Conservation (phyloP, 1,284 basidiomycete species). For the Melampsora larici-populina region DNA sequence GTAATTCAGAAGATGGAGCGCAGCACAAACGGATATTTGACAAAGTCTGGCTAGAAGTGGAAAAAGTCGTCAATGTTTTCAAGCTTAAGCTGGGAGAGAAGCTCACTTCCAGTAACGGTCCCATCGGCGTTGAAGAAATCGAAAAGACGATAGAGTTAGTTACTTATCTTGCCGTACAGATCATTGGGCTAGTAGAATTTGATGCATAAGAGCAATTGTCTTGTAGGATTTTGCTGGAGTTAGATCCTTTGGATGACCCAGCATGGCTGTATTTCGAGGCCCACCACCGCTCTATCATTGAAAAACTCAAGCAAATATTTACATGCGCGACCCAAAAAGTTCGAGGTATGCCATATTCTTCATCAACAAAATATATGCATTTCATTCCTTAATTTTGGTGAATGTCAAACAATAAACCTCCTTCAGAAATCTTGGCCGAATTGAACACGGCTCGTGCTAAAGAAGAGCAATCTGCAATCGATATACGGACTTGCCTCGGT, state of each 20-base stretch:
- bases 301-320: conserved; percentile 70
- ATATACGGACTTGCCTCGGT: conserved; percentile 35
- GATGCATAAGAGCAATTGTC: conserved; percentile 60
- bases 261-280: conserved; percentile 92
- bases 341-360: conserved; percentile 58
- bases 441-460: conserved; percentile 49
- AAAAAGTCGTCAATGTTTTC: conserved; percentile 92
- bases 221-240: conserved; percentile 63
- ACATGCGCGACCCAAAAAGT: conserved; percentile 61
- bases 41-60: conserved; percentile 93
- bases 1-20: conserved; percentile 61
- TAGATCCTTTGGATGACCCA: conserved; percentile 76
- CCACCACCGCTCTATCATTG: conserved; percentile 80
- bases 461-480: conserved; percentile 46
- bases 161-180: not conserved
- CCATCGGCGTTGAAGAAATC: conserved; percentile 77
- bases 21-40: conserved; percentile 89
- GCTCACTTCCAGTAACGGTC: conserved; percentile 69
- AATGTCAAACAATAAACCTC: conserved; percentile 63
- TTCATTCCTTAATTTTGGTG: conserved; percentile 58
- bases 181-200: conserved; percentile 24
- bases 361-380: conserved; percentile 5
- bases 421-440: conserved; percentile 60
- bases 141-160: conserved; percentile 93
- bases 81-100: conserved; percentile 69